Base-by-base conservation (phyloP, 371 early-diverging fungal genomes). In the Homolaphlyctis polyrhiza region DNA sequence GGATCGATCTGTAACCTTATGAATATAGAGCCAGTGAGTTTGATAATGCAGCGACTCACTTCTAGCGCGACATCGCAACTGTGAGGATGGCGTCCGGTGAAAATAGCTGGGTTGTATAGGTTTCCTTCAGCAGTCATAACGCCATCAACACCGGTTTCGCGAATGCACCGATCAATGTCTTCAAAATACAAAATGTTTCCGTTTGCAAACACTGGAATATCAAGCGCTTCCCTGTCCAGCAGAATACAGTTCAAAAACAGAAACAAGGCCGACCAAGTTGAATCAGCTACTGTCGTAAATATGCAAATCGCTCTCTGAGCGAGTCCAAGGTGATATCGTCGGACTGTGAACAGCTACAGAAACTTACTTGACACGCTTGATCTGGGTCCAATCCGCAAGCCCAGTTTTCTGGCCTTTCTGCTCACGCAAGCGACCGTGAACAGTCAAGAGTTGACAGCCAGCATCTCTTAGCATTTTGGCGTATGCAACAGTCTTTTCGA, bases 401-500 rank as follows among this genome's bases (percentile, higher is more conserved):
- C 99, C 99, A 28, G 98, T 95, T 50, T 91, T 83, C 60, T 92
- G 92, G 5, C 99, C 99, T 76, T 93, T 97, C 79, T 97, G 97
- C 65, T 99, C 97, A 59, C 99, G 86, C 36, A 92, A 70, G 47
- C 99, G 83, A 13, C 99, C 99, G 71, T 99, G 99, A 0, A 98
- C 99, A 0, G 95, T 93, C 49, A 99, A 77, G 66, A 98, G 75
- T 69, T 76, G 91, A 18, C 91, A 91, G 8, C 99, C 99, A 1
- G 96, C 93, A 0, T 79, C 86, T 69, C 98, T 94, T 18, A 99
- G 82, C 96, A 98, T 97, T 71, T 94, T 91, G 2, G 99, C 98
- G 68, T 99, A 99, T 47, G 75, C 89, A 25, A 99, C 81, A 0
- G 99, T 98, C 73, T 94, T 92, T 68, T 92, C 91, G 0, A 93